phyloP scores from a whole-genome alignment of 2,329 filamentous ascomycete genomes.

The Penicillium sp. region DNA sequence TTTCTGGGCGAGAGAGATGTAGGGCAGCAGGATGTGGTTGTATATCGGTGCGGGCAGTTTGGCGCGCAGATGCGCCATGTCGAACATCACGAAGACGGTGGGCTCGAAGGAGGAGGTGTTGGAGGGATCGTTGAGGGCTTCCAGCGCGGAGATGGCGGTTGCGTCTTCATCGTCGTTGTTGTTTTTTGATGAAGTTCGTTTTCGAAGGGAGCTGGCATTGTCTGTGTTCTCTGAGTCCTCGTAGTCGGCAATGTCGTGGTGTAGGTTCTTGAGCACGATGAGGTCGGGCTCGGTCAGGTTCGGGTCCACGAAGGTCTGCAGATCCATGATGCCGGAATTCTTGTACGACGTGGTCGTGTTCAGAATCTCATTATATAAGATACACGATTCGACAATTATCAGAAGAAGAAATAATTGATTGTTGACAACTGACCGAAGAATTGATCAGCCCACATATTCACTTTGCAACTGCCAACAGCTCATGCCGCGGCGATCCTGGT shows the following conservation, averaged over 20 bases:
- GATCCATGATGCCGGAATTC: constrained; percentile 6
- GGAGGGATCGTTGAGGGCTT: constrained; percentile 48
- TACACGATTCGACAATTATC: no score
- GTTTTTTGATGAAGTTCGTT: not conserved
- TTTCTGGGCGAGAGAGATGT: constrained; percentile 52
- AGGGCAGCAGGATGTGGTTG: constrained; percentile 55
- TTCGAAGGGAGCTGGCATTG: not conserved
- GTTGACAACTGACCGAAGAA: not conserved
- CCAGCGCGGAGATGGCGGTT: constrained; percentile 41
- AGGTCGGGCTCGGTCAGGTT: constrained; percentile 10
- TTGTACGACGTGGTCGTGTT: constrained; percentile 1
- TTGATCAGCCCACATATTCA: no score
- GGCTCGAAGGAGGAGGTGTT: constrained; percentile 50
- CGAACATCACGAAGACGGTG: constrained; percentile 53
- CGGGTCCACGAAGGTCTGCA: constrained; percentile 9
- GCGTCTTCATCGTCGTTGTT: constrained; percentile 17
- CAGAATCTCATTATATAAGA: not conserved
- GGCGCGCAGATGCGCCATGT: constrained; percentile 43
- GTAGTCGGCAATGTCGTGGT: constrained; percentile 7
- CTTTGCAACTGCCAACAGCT: not conserved
- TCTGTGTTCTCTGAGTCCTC: not conserved
- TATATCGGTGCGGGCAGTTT: constrained; percentile 32
- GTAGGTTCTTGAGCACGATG: constrained; percentile 11
- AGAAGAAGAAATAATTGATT: not conserved
- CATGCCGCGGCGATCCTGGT: not conserved